Percentiles rank a stretch among this genome's conserved stretches.
Evolutionary conservation across 371 early-diverging fungal genomes (phyloP).

Genomic region (Synchytrium microbalum): DNA sequence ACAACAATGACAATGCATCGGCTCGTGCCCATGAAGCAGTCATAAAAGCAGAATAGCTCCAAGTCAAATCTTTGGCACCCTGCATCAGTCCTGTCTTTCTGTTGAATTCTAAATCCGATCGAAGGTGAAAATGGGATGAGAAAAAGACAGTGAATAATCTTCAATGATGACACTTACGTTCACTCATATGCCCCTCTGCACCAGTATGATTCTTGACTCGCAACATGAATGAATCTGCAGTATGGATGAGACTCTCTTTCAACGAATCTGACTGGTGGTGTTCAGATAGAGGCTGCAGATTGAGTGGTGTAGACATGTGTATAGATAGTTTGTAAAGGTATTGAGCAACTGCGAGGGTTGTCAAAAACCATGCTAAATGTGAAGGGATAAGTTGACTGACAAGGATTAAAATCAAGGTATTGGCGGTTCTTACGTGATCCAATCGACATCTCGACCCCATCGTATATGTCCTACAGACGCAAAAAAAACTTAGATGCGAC

Average conservation of each 20-base stretch:
- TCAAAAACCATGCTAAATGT: constrained; percentile 47
- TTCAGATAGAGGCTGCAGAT: too few species aligned
- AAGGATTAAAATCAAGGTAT: too few species aligned
- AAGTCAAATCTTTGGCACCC: constrained; percentile 68
- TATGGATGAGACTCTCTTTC: neutral
- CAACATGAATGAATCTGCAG: neutral
- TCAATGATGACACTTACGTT: neutral
- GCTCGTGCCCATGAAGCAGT: neutral
- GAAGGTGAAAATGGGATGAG: too few species aligned
- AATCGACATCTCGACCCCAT: constrained; percentile 44
- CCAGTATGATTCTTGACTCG: neutral
- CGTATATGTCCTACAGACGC: constrained; percentile 47
- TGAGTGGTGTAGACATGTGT: too few species aligned
- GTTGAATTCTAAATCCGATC: constrained; percentile 46
- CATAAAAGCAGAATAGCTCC: constrained; percentile 31
- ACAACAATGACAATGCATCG: neutral
- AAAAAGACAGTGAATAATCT: too few species aligned
- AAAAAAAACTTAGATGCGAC: too few species aligned
- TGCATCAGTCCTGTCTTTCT: constrained; percentile 44
- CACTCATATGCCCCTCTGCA: neutral
- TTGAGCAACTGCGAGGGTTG: constrained; percentile 57
- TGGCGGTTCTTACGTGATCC: constrained; percentile 26
- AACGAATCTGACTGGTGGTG: neutral
- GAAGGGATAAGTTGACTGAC: neutral
- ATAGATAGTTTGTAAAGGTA: constrained; percentile 41